Evolutionary conservation across 306 rosid species (phyloP).

Genomic region (Corylus avellana): DNA sequence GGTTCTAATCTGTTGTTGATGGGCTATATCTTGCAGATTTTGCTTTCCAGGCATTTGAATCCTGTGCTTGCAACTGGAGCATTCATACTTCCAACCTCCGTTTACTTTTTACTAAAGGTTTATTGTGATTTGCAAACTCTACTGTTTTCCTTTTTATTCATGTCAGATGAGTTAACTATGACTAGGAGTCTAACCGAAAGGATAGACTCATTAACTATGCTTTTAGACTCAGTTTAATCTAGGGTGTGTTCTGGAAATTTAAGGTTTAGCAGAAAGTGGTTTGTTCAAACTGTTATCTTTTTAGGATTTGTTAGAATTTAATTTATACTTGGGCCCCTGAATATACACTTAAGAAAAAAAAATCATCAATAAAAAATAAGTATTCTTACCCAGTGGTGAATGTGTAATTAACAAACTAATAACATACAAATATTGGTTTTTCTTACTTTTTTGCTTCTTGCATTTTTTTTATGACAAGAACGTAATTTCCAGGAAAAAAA

Average conservation of each 20-base stretch:
- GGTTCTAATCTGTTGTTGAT: slow-evolving; percentile 23
- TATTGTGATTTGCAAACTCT: slow-evolving; percentile 10
- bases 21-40: slow-evolving; percentile 61
- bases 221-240: neutral
- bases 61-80: slow-evolving; percentile 90
- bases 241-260: neutral
- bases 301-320: neutral
- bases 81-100: slow-evolving; percentile 75
- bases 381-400: too few species aligned
- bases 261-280: neutral
- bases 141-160: slow-evolving; percentile 14
- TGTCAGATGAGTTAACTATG: neutral
- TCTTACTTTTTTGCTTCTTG: too few species aligned
- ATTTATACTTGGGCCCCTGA: neutral
- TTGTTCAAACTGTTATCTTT: neutral
- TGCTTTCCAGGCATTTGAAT: slow-evolving; percentile 63
- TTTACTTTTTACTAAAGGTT: slow-evolving; percentile 87
- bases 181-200: neutral
- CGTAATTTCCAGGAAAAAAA: neutral
- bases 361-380: too few species aligned
- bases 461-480: too few species aligned
- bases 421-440: too few species aligned
- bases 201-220: neutral
- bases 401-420: too few species aligned
- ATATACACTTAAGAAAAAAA: neutral